phyloP scores from a whole-genome alignment of 2,329 filamentous ascomycete genomes.

The Hansfordia pulvinata region DNA sequence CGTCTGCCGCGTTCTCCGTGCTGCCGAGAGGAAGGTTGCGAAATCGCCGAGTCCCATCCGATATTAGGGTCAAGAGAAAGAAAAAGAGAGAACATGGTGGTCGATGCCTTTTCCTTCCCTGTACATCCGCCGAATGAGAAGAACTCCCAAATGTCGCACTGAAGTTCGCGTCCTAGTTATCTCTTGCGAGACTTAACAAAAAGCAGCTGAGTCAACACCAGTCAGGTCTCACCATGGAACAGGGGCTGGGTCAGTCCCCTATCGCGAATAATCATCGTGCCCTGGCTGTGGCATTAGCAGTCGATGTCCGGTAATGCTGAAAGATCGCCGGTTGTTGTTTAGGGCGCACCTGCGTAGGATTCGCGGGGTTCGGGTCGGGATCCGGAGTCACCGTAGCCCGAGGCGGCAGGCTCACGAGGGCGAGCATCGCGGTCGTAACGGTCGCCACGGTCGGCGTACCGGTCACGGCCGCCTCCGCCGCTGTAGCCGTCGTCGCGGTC shows the following conservation, averaged over 20 bases:
- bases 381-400: slow-evolving; percentile 25
- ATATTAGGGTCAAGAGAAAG: slow-evolving; percentile 8
- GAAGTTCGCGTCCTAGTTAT: slow-evolving; percentile 17
- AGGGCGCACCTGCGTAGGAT: slow-evolving; percentile 25
- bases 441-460: slow-evolving; percentile 23
- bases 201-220: no score
- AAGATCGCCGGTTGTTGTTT: slow-evolving; percentile 7
- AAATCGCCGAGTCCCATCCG: slow-evolving; percentile 8
- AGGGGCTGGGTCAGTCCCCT: no score
- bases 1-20: slow-evolving; percentile 3
- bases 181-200: no score
- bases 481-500: slow-evolving; percentile 22
- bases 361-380: slow-evolving; percentile 26
- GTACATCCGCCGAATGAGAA: slow-evolving; percentile 19
- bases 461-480: slow-evolving; percentile 15
- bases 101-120: slow-evolving; percentile 19
- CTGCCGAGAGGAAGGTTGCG: slow-evolving; percentile 8
- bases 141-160: slow-evolving; percentile 16
- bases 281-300: slow-evolving; percentile 13
- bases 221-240: no score
- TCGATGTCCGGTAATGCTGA: slow-evolving; percentile 8
- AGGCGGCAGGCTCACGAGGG: slow-evolving; percentile 24
- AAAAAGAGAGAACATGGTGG: slow-evolving; percentile 13
- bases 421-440: slow-evolving; percentile 27
- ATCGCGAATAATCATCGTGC: slow-evolving; percentile 9